Evolutionary conservation across 1,284 basidiomycete species (phyloP).

Genomic region (Omphalotus olearius): DNA sequence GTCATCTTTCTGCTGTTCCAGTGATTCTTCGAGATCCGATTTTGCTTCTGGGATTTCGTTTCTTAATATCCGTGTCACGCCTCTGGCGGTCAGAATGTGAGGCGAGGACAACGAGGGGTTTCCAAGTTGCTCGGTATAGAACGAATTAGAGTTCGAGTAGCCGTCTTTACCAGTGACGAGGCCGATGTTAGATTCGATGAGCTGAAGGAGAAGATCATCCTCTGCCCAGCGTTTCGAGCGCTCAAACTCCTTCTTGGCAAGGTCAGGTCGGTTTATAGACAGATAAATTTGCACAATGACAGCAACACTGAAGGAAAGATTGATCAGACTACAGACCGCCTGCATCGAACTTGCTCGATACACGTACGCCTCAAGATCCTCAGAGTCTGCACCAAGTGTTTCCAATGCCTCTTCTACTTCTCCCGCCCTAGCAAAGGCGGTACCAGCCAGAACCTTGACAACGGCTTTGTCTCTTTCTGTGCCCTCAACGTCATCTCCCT

Average conservation of each 20-base stretch:
- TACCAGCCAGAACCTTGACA: slow-evolving; percentile 78
- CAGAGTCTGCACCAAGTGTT: slow-evolving; percentile 70
- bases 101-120: slow-evolving; percentile 79
- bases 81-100: slow-evolving; percentile 77
- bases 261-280: slow-evolving; percentile 78
- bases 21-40: slow-evolving; percentile 80
- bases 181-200: slow-evolving; percentile 85
- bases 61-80: slow-evolving; percentile 77
- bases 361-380: slow-evolving; percentile 84
- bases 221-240: slow-evolving; percentile 82
- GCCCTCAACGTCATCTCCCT: slow-evolving; percentile 68
- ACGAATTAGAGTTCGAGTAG: slow-evolving; percentile 75
- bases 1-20: slow-evolving; percentile 53
- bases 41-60: slow-evolving; percentile 81
- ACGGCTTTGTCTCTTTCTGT: slow-evolving; percentile 61
- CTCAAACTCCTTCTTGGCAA: slow-evolving; percentile 83
- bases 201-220: slow-evolving; percentile 85
- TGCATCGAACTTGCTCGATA: slow-evolving; percentile 1
- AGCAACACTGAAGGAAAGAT: slow-evolving; percentile 54
- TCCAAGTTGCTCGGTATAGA: slow-evolving; percentile 89
- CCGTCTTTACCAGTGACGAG: slow-evolving; percentile 75
- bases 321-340: slow-evolving; percentile 6
- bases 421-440: slow-evolving; percentile 77
- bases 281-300: slow-evolving; percentile 83
- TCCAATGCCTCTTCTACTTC: slow-evolving; percentile 91